Evolutionary conservation across 208 protist genomes (phyloP), one percentile per base, ranked within the genome.

Genomic region (Trypanosoma boissoni): DNA sequence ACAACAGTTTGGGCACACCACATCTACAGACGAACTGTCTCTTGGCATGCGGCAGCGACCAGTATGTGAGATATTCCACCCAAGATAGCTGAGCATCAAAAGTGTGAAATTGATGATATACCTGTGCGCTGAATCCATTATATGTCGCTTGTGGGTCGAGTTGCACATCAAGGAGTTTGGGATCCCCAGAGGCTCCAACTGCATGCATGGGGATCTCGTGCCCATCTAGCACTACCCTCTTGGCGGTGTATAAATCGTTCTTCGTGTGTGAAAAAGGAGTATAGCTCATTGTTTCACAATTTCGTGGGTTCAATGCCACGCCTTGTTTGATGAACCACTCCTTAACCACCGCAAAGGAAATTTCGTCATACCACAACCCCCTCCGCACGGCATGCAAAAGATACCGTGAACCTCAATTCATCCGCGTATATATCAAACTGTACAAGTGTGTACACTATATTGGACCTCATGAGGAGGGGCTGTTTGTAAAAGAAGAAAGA

Each of bases 101-200:
- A 55, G 50, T 21, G 12, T 31, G 29, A 18, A 9, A 39, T 16
- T 10, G 27, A 41, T 4, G 1, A 55, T 12, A 39, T 1, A 39
- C 27, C 12, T 31, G n/a, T n/a, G 8, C 29, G 9, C n/a, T 37
- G n/a, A 37, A 31, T 4, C 9, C 16, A 16, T 55, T 55, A 23
- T 39, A 55, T 3, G 50, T 1, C 27, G 23, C 10, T 20, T 29
- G 31, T 31, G n/a, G 50, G 20, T 41, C 50, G 14, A 55, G 50
- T 55, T 16, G 50, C 23, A 41, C 39, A 24, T 29, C 50, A 41
- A 55, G 26, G 12, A 41, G 50, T 21, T 55, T 55, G 4, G 50
- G 50, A 24, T 3, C 1, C 9, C 29, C 6, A 1, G 31, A 21
- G 2, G 3, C 23, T 27, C 50, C 50, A 31, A 55, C 1, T 16